phyloP scores from a whole-genome alignment of 164 flowering plant genomes.

The Umbilicus rupestris region DNA sequence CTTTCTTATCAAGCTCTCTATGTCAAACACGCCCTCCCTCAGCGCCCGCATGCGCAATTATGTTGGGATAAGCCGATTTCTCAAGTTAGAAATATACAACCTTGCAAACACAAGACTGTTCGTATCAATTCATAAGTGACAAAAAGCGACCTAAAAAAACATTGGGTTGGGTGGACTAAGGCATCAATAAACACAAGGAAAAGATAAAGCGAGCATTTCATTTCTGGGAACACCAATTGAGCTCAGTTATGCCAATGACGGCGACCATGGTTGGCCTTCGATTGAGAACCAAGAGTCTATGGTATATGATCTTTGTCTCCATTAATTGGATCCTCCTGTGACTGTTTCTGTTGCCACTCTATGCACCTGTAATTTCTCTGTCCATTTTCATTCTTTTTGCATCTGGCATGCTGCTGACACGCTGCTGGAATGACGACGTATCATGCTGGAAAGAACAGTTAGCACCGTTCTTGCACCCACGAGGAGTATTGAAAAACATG shows the following conservation, averaged over 20 bases:
- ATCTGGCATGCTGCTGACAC: conserved; percentile 33
- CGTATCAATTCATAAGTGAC: no score
- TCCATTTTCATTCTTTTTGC: conserved; percentile 85
- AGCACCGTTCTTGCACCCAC: conserved; percentile 83
- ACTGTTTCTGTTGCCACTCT: background rate
- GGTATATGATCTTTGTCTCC: background rate
- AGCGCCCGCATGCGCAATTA: no score
- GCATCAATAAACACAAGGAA: no score
- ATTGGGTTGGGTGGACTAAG: no score
- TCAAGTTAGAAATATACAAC: no score
- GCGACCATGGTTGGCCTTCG: background rate
- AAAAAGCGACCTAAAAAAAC: no score
- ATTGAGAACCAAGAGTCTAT: background rate
- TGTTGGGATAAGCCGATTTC: no score
- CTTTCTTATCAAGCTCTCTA: no score
- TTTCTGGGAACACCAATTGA: no score
- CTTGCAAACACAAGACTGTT: no score
- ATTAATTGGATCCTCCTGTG: background rate
- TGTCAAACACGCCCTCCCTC: no score
- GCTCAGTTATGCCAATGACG: background rate
- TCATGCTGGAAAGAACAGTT: conserved; percentile 76
- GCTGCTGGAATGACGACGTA: conserved; percentile 30
- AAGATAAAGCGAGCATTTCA: no score
- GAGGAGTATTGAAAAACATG: conserved; percentile 60
- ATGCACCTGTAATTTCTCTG: conserved; percentile 47